Evolutionary conservation across 352 stramenopile genomes (phyloP), one percentile per base, ranked within the genome.

Genomic region (Phytophthora palmivora): DNA sequence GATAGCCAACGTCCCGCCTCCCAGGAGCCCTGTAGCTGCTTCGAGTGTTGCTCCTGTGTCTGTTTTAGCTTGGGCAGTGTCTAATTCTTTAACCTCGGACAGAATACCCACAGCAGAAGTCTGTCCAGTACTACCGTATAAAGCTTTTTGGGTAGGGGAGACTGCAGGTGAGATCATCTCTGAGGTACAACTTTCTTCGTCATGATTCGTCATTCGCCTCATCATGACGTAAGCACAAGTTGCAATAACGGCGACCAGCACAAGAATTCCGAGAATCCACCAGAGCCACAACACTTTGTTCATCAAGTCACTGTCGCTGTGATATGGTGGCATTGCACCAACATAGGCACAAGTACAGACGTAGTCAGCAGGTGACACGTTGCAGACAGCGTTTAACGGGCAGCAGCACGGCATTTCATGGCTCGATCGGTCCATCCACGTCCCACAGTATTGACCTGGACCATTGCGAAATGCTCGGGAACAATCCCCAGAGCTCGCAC

Each of bases 401-500:
- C 66, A 74, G 38, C 66, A 74, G 36, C 66, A 74, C 15, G 48
- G 55, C 36, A 67, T 21, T 14, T 55, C 44, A 8, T 63, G 53
- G 32, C 43, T 70, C 26, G 44, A 46, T 14, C 52, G 36, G 16
- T 70, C 59, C 34, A 67, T 47, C 66, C 59, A 74, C 43, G 22
- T 39, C 0, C 54, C 66, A 19, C 59, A 70, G 36, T 60, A 67
- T 21, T 74, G 53, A 6, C 66, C 66, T 6, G 43, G 47, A 2
- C 30, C 46, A 37, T 54, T 42, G 4, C 54, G 60, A 69, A 70
- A 74, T 12, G 66, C 59, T 22, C 22, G 59, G 44, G 49, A 56
- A 16, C 60, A 74, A 26, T 74, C 59, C 6, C 60, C 54, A 38
- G 43, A 53, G 16, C 37, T 50, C 2, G 59, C 48, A 33, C 59